These are phyloP conservation scores for Pseudocohnilembus persalinus DNA, from an alignment of 169 alveolate genomes.

Conservation along the genomic window DNA sequence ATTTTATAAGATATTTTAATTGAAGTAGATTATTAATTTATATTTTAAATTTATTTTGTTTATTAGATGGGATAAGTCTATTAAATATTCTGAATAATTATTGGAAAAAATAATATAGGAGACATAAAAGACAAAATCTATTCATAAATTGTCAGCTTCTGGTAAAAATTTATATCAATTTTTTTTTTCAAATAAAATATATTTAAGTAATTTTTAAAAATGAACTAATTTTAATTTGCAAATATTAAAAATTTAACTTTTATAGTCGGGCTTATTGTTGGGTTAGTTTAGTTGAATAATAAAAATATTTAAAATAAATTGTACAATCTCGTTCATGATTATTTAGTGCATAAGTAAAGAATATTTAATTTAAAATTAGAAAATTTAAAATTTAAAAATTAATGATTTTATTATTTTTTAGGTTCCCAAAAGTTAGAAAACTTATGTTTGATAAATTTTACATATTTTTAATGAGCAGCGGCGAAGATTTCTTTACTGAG, in stretches of 20 bases:
- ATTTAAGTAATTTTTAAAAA: not conserved
- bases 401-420: not conserved
- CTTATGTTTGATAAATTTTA: constrained; percentile 72
- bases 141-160: constrained; percentile 16
- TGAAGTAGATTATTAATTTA: too few relatives aligned
- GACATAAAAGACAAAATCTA: constrained; percentile 34
- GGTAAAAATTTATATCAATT: constrained; percentile 6
- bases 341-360: constrained; percentile 28
- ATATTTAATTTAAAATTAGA: not conserved
- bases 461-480: constrained; percentile 61
- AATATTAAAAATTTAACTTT: too few relatives aligned
- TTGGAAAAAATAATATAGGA: constrained; percentile 26
- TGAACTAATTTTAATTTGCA: not conserved
- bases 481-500: constrained; percentile 47
- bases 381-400: not conserved
- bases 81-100: constrained; percentile 1
- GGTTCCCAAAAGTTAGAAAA: constrained; percentile 77
- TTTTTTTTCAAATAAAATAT: not conserved
- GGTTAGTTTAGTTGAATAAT: constrained; percentile 4
- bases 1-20: too few relatives aligned
- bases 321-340: constrained; percentile 5
- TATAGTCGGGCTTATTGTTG: constrained; percentile 16
- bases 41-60: too few relatives aligned
- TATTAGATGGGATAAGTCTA: constrained; percentile 10
- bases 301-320: constrained; percentile 2